phyloP scores from a whole-genome alignment of 257 asterid species.

The Solanum virginianum region DNA sequence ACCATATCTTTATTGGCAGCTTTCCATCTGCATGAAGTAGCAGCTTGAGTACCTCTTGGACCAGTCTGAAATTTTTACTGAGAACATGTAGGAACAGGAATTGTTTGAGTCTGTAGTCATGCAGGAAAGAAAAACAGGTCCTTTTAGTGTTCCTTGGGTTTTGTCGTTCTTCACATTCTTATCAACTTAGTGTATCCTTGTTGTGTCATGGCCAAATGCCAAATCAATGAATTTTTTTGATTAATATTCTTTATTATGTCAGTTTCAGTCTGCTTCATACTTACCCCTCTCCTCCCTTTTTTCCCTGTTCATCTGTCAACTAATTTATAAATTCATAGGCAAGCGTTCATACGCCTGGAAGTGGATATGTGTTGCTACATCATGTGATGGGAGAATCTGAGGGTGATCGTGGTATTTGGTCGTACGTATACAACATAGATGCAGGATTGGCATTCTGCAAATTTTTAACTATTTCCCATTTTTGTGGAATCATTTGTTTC shows the following conservation, averaged over 20 bases:
- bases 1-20: too few species aligned
- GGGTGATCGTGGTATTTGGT: conserved; percentile 93
- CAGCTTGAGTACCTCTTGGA: neutral
- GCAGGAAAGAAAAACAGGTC: neutral
- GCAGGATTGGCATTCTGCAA: neutral
- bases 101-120: neutral
- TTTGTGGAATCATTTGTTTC: neutral
- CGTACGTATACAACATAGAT: conserved; percentile 51
- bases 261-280: neutral
- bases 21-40: neutral
- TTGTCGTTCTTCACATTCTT: neutral
- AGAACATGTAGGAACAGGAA: neutral
- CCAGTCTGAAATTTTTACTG: neutral
- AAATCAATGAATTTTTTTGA: neutral
- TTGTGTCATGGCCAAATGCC: neutral
- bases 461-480: neutral
- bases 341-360: conserved; percentile 83
- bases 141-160: neutral
- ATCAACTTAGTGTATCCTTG: neutral
- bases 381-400: conserved; percentile 98
- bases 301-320: neutral
- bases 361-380: conserved; percentile 95
- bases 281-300: neutral
- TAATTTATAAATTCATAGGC: conserved; percentile 30
- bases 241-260: neutral